phyloP scores from a whole-genome alignment of 2,329 filamentous ascomycete genomes.

The Fulvia fulva region DNA sequence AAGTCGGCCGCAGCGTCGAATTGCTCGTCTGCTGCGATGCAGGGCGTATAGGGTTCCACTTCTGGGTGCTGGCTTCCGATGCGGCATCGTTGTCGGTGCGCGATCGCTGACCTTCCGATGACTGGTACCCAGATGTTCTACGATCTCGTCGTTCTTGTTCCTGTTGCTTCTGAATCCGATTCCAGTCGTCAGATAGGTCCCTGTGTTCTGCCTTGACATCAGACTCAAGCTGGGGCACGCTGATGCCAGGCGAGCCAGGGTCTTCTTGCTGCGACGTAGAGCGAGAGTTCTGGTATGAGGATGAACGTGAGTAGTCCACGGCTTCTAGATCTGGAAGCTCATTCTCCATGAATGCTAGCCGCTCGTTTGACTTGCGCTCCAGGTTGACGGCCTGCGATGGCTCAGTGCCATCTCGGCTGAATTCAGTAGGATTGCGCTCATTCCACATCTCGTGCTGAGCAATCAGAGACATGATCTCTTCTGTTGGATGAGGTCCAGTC shows the following conservation, averaged over 20 bases:
- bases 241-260: neutral
- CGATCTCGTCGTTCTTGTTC: neutral
- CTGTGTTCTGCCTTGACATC: neutral
- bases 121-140: neutral
- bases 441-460: neutral
- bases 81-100: neutral
- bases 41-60: neutral
- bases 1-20: neutral
- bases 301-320: neutral
- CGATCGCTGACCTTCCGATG: neutral
- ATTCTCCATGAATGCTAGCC: neutral
- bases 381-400: neutral
- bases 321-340: neutral
- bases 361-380: neutral
- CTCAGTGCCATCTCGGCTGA: neutral
- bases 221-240: neutral
- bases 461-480: neutral
- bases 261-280: neutral
- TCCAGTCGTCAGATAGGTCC: neutral
- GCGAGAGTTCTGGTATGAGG: neutral
- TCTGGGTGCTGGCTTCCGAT: slow-evolving; percentile 1
- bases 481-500: neutral
- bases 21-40: neutral
- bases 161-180: neutral
- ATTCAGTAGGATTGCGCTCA: neutral